Evolutionary conservation across 345 rosid genomes (phyloP), one percentile per base, ranked within the genome.

Genomic region (Brassica carinata): DNA sequence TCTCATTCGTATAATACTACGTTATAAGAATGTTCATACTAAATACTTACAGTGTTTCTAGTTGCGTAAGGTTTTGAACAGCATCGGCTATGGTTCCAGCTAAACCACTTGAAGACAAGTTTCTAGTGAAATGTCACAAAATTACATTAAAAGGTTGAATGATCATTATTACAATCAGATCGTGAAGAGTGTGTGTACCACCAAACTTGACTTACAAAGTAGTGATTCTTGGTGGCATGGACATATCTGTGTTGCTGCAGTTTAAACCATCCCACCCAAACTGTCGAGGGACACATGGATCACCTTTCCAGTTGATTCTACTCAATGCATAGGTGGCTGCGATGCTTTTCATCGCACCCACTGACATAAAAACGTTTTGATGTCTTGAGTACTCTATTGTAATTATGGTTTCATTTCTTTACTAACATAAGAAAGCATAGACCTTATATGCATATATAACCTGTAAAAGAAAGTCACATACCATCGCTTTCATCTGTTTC

Each of bases 91-190:
- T 81, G 15, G 15, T 64, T 57, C 85, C 83, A 4, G 63, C 59
- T 73, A 87, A 67, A 70, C 84, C 84, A 77, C 82, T 82, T 3
- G 87, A 86, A 4, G 87, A 74, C 79, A 84, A 79, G 77, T 64
- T 82, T 78, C 86, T 79, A 9, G 8, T 2, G 43, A 48, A 7
- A 64, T 45, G 5, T 58, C 13, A 38, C 13, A 69, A 26, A 77
- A 15, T 1, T n/a, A 19, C 5, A 57, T 55, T 11, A 0, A 15
- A 13, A 43, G 53, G n/a, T 15, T 7, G 4, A 34, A 18, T 34
- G 17, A 75, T 68, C 51, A 55, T 55, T 13, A 13, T 26, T 5
- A 13, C 57, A 51, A 1, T 10, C 5, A 51, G 57, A 36, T 17
- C 0, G 17, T 27, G 11, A 63, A 33, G 7, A 14, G 8, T 38